Evolutionary conservation across 177 flowering plant genomes (phyloP), one percentile per base, ranked within the genome.

Genomic region (Tripterygium wilfordii): DNA sequence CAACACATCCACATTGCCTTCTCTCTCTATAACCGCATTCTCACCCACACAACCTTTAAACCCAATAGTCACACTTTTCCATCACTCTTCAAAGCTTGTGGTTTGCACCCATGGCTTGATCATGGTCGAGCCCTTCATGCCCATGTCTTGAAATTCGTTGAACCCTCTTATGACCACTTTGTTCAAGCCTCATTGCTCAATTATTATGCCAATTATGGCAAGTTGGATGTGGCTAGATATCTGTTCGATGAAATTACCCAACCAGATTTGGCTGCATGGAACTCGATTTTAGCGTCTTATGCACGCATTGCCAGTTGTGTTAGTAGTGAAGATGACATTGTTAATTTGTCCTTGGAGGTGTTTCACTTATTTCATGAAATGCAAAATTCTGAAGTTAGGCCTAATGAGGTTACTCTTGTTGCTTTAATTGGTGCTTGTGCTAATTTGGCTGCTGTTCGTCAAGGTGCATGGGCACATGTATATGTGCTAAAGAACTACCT

Each of bases 31-130:
- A 20, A 49, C 7, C 47, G 25, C 1, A 37, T 80, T 52, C 60
- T 77, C 9, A 2, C 30, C 21, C 36, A 56, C 38, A 43, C 45
- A 1, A 30, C 54, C 4, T 33, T 68, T 37, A 44, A 16, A 28
- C 87, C 87, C 54, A 78, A 78, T 36, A 28, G 43, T 27, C 71
- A 52, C 62, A 80, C 87, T 0, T 77, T 57, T 66, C 83, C 87
- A 9, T 78, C 79, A 59, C 77, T 78, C 42, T 61, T 78, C 41
- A 80, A 73, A 63, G 83, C 79, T 25, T 73, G 68, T 57, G 72
- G 67, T 15, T 66, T 65, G 7, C 74, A 55, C 28, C 69, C 61
- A 13, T 75, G 74, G 78, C 31, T 59, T 20, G 15, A 39, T 31
- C 70, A 68, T 51, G 86, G 80, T 18, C 50, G 55, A 48, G 66